A percentile compares a stretch with the other conserved stretches of the same genome.
phyloP scores from a whole-genome alignment of 106 monocot genomes.

The Amphibolis antarctica region DNA sequence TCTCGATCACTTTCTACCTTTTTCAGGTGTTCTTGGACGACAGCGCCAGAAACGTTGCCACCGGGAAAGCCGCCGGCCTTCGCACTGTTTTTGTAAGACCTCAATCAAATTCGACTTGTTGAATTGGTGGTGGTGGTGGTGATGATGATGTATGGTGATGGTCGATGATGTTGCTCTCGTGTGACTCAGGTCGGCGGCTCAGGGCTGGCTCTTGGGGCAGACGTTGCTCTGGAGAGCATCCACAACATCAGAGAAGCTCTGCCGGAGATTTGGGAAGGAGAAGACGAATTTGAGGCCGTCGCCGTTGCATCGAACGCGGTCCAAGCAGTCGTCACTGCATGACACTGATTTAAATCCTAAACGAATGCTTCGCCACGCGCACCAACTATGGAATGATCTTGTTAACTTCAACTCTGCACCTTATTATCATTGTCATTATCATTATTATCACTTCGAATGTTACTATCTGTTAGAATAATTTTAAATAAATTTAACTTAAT shows the following conservation, averaged over 20 bases:
- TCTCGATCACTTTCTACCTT: not conserved
- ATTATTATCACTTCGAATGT: too few relatives aligned
- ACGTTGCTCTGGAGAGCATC: slow-evolving; percentile 57
- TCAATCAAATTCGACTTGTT: not conserved
- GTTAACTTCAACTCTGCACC: too few relatives aligned
- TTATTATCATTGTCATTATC: too few relatives aligned
- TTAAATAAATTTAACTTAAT: too few relatives aligned
- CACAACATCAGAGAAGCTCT: slow-evolving; percentile 84
- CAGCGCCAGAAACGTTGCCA: slow-evolving; percentile 58
- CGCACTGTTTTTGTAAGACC: slow-evolving; percentile 57
- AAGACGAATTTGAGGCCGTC: slow-evolving; percentile 25
- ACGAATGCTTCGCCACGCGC: too few relatives aligned
- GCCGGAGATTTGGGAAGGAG: slow-evolving; percentile 65
- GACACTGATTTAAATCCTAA: too few relatives aligned
- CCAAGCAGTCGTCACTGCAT: slow-evolving; percentile 29
- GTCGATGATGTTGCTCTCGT: not conserved
- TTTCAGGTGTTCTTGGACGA: slow-evolving; percentile 79
- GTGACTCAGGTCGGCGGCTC: slow-evolving; percentile 60
- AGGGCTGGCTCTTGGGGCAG: slow-evolving; percentile 46
- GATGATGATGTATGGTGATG: not conserved
- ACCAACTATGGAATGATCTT: too few relatives aligned
- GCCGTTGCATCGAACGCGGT: slow-evolving; percentile 28
- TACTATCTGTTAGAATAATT: too few relatives aligned
- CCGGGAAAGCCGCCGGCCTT: slow-evolving; percentile 62
- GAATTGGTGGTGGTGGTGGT: not conserved